phyloP scores from a whole-genome alignment of 495 filamentous ascomycete genomes.

The Astrothelium macrocarpum region DNA sequence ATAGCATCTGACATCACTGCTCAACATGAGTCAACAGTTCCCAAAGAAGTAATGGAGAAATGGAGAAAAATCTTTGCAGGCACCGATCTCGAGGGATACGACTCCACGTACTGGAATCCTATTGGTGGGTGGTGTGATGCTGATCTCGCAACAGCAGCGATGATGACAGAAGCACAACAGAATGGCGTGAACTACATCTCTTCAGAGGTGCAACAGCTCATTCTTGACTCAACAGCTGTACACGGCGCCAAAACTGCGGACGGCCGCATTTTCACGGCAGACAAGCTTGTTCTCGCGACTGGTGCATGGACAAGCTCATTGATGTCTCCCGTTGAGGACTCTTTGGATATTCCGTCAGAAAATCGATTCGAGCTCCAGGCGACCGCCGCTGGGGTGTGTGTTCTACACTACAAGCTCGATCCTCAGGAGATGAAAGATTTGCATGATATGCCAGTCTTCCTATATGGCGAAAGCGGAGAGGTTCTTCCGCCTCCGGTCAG shows the following conservation, averaged over 20 bases:
- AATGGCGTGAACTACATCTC: slow-evolving; percentile 31
- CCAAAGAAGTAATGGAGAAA: not conserved
- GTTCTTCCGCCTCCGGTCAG: slow-evolving; percentile 31
- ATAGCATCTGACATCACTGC: not conserved
- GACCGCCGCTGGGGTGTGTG: slow-evolving; percentile 33
- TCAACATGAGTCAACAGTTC: not conserved
- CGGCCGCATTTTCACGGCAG: slow-evolving; percentile 14
- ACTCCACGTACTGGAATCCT: slow-evolving; percentile 30
- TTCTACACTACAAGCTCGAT: slow-evolving; percentile 32
- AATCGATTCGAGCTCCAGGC: slow-evolving; percentile 33
- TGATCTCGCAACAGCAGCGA: slow-evolving; percentile 25
- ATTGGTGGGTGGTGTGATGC: slow-evolving; percentile 37
- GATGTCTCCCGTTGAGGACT: slow-evolving; percentile 30
- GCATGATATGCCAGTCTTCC: slow-evolving; percentile 31
- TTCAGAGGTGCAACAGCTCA: slow-evolving; percentile 27
- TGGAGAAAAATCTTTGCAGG: slow-evolving; percentile 30
- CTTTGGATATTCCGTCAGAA: slow-evolving; percentile 22
- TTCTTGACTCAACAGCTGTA: slow-evolving; percentile 18
- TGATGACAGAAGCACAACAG: slow-evolving; percentile 28
- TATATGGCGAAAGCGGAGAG: slow-evolving; percentile 35
- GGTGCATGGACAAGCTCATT: slow-evolving; percentile 28
- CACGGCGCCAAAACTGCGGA: slow-evolving; percentile 25
- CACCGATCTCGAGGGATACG: slow-evolving; percentile 20
- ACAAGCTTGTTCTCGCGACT: slow-evolving; percentile 20
- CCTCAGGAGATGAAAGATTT: slow-evolving; percentile 26